A percentile compares a stretch with the other conserved stretches of the same genome.
Conservation (phyloP, 2,329 filamentous ascomycete genomes). For the Raffaelea ambrosiae region DNA sequence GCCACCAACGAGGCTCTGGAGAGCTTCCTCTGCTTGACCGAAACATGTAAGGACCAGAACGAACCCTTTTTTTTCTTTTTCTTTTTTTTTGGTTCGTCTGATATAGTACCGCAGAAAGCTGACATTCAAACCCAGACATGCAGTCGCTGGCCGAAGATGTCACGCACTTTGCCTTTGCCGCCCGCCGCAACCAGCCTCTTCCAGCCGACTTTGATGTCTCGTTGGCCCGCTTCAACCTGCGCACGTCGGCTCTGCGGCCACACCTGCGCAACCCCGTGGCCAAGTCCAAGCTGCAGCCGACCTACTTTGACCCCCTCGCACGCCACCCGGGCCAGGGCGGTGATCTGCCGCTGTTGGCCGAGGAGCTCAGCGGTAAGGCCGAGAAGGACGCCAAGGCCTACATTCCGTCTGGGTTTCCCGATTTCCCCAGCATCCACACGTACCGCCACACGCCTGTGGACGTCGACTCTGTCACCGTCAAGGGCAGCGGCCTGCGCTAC, state of each 20-base stretch:
- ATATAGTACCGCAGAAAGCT: too few species aligned
- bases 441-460: constrained; percentile 50
- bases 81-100: background rate
- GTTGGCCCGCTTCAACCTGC: constrained; percentile 42
- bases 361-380: constrained; percentile 47
- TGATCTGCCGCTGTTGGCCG: constrained; percentile 36
- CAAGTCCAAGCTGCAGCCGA: constrained; percentile 26
- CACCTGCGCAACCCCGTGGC: constrained; percentile 47
- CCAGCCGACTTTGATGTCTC: constrained; percentile 50
- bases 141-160: constrained; percentile 38
- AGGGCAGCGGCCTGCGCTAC: constrained; percentile 15
- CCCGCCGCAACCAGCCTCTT: constrained; percentile 43
- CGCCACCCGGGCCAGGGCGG: constrained; percentile 15
- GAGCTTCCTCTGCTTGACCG: constrained; percentile 45
- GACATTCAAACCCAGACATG: constrained; percentile 34
- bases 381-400: constrained; percentile 48
- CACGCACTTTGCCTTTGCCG: constrained; percentile 35
- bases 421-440: constrained; percentile 56
- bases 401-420: constrained; percentile 50
- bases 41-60: constrained; percentile 54
- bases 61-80: too few species aligned
- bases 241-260: constrained; percentile 41
- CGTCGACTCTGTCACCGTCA: constrained; percentile 22
- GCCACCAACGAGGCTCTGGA: constrained; percentile 50
- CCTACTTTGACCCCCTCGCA: constrained; percentile 25